A percentile compares a stretch with the other conserved stretches of the same genome.
Conservation (phyloP, 371 early-diverging fungal genomes). For the Rhizopus stolonifer region DNA sequence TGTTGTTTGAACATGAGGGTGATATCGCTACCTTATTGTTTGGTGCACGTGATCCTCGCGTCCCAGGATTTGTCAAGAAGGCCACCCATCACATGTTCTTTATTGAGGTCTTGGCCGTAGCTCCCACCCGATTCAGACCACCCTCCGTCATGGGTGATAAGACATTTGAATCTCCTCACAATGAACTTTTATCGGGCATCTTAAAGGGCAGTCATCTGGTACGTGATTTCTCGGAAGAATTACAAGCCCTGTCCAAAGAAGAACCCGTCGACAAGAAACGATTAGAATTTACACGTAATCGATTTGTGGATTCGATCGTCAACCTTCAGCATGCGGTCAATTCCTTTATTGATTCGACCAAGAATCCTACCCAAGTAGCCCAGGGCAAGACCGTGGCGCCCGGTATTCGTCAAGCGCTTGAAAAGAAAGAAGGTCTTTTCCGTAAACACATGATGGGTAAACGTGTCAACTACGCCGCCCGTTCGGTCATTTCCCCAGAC, state of each 20-base stretch:
- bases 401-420: conserved; percentile 96
- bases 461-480: conserved; percentile 99
- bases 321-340: conserved; percentile 89
- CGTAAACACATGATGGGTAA: conserved; percentile 99
- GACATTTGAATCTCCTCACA: conserved; percentile 94
- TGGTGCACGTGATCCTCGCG: conserved; percentile 66
- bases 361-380: conserved; percentile 58
- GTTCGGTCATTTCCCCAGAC: conserved; percentile 99
- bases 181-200: conserved; percentile 82
- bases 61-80: conserved; percentile 37
- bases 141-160: conserved; percentile 86
- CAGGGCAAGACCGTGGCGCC: conserved; percentile 67
- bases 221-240: conserved; percentile 56
- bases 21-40: conserved; percentile 75
- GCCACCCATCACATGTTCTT: conserved; percentile 90
- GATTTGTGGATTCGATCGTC: conserved; percentile 77
- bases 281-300: conserved; percentile 42
- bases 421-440: conserved; percentile 99
- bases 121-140: conserved; percentile 98
- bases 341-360: conserved; percentile 90
- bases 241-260: conserved; percentile 36
- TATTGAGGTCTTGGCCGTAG: conserved; percentile 89
- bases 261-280: conserved; percentile 38
- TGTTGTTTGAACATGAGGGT: conserved; percentile 77
- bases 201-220: conserved; percentile 78